Evolutionary conservation across 441 rosid genomes (phyloP).

Genomic region (Populus hybrid): DNA sequence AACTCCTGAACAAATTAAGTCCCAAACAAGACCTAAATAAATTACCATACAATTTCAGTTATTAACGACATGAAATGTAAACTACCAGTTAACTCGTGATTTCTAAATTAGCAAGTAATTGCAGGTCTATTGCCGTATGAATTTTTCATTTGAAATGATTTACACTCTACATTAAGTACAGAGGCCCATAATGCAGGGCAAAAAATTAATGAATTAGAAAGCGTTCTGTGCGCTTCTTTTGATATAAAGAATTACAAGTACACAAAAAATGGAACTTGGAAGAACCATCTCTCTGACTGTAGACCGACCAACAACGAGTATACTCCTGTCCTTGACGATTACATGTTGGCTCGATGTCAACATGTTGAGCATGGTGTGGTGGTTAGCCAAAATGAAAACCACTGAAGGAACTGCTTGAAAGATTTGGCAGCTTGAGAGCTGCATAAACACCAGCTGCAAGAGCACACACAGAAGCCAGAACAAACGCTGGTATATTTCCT

Average conservation of each 20-base stretch:
- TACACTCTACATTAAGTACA: slow-evolving; percentile 33
- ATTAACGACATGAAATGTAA: not conserved
- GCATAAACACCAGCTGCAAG: slow-evolving; percentile 77
- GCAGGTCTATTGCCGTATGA: slow-evolving; percentile 10
- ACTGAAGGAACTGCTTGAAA: slow-evolving; percentile 52
- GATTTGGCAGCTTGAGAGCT: slow-evolving; percentile 58
- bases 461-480: slow-evolving; percentile 67
- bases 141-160: slow-evolving; percentile 22
- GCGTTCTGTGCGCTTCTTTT: slow-evolving; percentile 9
- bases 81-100: not conserved
- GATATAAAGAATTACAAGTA: slow-evolving; percentile 19
- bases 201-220: slow-evolving; percentile 46
- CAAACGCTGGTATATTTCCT: slow-evolving; percentile 95
- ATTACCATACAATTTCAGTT: not conserved
- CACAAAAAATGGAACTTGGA: not conserved
- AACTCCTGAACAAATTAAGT: too few relatives aligned
- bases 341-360: slow-evolving; percentile 11
- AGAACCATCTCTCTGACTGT: slow-evolving; percentile 17
- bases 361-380: slow-evolving; percentile 8
- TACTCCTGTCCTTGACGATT: slow-evolving; percentile 5
- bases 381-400: slow-evolving; percentile 82
- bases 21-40: too few relatives aligned
- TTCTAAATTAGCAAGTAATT: not conserved
- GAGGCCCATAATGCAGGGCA: slow-evolving; percentile 24
- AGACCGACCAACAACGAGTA: slow-evolving; percentile 10